Base-by-base conservation (phyloP, 2,329 filamentous ascomycete genomes). In the Neofusicoccum umdonicola region DNA sequence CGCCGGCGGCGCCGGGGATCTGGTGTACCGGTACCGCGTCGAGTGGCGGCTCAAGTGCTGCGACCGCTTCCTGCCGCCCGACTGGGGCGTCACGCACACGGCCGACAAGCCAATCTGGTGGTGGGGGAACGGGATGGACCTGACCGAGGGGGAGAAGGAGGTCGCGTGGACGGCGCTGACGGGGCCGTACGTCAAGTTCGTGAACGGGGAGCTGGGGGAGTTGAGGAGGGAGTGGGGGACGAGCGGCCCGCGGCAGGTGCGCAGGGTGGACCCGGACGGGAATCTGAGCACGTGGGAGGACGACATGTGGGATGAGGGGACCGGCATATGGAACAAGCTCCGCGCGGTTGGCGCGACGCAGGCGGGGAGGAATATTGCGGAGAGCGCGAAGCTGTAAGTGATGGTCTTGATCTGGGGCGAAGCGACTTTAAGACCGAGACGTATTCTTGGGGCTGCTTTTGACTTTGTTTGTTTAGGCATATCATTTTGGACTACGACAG, bases 81-180 rank as follows among this genome's bases (percentile, higher is more conserved):
- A 79, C 45, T 86, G 82, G 80, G 83, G 82, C 2, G 83, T 83
- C 2, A 86, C 84, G 15, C 85, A 87, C 69, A 78, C 78, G 0
- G 82, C 82, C 0, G 84, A 87, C 66, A 77, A 82, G 69, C 73
- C 78, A 5, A 80, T 86, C 35, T 87, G 85, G 85, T 84, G 85
- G 64, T 86, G 80, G 79, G 85, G 84, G 0, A 79, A 82, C 67
- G 65, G 69, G 0, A 57, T 48, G 62, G 51, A 44, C 19, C 64
- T 86, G 60, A 77, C 72, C 6, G 70, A 71, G 0, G 67, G 71
- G 8, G 84, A 87, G 71, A 83, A 84, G 69, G 56, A 57, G 5
- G 65, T 81, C 17, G 72, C 82, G 0, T 71, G 68, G 12, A 63
- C 67, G 37, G 72, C 73, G 2, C 79, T 81, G 64, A 77, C 80